Conservation (phyloP, 371 early-diverging fungal genomes). For the Parasitella parasitica region DNA sequence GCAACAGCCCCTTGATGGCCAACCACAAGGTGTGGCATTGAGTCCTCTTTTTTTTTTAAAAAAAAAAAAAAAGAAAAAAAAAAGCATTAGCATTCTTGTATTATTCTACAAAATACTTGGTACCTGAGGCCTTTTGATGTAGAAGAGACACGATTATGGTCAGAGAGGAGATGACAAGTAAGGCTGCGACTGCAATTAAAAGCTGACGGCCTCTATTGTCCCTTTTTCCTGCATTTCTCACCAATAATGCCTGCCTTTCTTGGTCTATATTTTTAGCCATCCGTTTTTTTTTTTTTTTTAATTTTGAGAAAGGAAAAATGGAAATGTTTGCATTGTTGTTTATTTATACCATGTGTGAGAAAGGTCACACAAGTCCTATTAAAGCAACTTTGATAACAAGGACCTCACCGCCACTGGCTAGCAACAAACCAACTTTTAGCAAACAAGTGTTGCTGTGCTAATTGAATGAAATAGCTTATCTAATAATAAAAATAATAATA, state of each 20-base stretch:
- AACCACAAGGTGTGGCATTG: slow-evolving; percentile 21
- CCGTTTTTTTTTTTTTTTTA: no score
- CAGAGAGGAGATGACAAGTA: slow-evolving; percentile 3
- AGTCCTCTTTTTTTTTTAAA: background rate
- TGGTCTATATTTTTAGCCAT: background rate
- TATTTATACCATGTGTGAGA: no score
- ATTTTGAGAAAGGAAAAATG: background rate
- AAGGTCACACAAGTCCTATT: no score
- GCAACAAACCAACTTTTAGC: no score
- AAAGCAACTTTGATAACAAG: no score
- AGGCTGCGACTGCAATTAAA: background rate
- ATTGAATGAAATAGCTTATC: no score
- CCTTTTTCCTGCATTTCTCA: background rate
- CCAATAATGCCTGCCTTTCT: slow-evolving; percentile 1
- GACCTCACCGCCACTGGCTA: no score
- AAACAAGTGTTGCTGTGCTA: no score
- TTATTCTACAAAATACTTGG: background rate
- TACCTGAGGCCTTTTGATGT: background rate
- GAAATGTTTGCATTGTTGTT: background rate
- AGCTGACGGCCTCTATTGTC: background rate
- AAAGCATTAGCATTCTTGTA: no score
- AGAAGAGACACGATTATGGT: slow-evolving; percentile 1
- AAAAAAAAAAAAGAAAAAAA: no score
- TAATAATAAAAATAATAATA: no score
- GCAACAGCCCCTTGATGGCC: slow-evolving; percentile 78